Conservation (phyloP, 331 rosid species). For the Pyrus hybrid region DNA sequence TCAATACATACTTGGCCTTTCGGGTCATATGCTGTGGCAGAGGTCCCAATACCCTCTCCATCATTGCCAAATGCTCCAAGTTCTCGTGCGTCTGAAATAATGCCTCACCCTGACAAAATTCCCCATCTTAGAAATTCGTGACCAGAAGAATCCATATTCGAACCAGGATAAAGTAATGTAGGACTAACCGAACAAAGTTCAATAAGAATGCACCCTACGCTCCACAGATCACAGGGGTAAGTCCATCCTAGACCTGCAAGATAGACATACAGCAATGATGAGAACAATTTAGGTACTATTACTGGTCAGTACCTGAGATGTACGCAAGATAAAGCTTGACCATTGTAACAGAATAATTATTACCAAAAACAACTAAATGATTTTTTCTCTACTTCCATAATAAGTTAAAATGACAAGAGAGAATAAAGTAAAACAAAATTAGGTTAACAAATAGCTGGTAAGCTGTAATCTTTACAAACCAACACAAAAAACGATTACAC, state of each 20-base stretch:
- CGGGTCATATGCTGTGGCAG: conserved; percentile 66
- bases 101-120: conserved; percentile 53
- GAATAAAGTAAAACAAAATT: neutral
- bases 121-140: neutral
- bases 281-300: neutral
- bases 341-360: neutral
- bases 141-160: neutral
- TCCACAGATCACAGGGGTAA: conserved; percentile 80
- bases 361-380: neutral
- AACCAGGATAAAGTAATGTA: neutral
- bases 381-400: neutral
- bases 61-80: conserved; percentile 90
- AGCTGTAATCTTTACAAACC: neutral
- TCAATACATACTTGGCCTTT: conserved; percentile 45
- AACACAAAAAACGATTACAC: neutral
- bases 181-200: conserved; percentile 77
- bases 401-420: neutral
- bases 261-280: neutral
- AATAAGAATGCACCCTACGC: conserved; percentile 70
- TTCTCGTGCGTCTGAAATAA: conserved; percentile 82
- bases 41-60: conserved; percentile 84
- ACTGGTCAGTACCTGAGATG: neutral
- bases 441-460: neutral
- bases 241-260: conserved; percentile 78
- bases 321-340: neutral